A percentile compares a stretch with the other conserved stretches of the same genome.
Evolutionary conservation across 2,329 filamentous ascomycete genomes (phyloP).

Genomic region (Leptographium procerum): DNA sequence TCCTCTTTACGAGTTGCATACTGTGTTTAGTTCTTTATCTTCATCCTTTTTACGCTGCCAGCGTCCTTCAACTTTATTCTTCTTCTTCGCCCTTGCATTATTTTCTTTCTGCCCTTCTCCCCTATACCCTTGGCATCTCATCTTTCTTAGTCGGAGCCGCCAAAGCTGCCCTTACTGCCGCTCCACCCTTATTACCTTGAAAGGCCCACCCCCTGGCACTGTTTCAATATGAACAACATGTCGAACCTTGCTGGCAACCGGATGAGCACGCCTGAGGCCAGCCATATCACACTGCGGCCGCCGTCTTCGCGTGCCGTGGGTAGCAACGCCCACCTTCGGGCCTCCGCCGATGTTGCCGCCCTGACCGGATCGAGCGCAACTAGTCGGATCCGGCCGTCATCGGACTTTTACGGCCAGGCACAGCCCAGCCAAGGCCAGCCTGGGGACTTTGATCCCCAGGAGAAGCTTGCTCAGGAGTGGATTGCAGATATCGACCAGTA

Average conservation of each 20-base stretch:
- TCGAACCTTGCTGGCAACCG: slow-evolving; percentile 70
- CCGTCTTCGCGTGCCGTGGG: slow-evolving; percentile 68
- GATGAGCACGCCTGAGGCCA: slow-evolving; percentile 93
- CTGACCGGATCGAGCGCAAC: slow-evolving; percentile 55
- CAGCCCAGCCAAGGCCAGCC: slow-evolving; percentile 57
- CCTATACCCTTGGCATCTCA: background rate
- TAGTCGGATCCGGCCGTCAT: slow-evolving; percentile 81
- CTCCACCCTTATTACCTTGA: slow-evolving; percentile 1
- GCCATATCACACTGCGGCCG: slow-evolving; percentile 70
- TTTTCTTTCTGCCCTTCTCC: slow-evolving; percentile 2
- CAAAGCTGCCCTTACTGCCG: background rate
- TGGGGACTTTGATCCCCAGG: slow-evolving; percentile 68
- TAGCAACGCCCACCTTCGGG: slow-evolving; percentile 70
- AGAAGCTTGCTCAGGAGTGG: slow-evolving; percentile 95
- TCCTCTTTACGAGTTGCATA: background rate
- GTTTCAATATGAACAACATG: slow-evolving; percentile 43
- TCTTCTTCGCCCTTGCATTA: background rate
- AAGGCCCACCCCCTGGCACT: background rate
- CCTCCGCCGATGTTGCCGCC: slow-evolving; percentile 90
- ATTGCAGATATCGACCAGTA: slow-evolving; percentile 98
- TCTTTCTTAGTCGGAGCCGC: background rate
- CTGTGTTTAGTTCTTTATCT: slow-evolving; percentile 2
- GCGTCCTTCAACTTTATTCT: slow-evolving; percentile 1
- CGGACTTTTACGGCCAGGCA: slow-evolving; percentile 80
- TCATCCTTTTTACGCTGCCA: slow-evolving; percentile 4